These are phyloP conservation scores for Fragaria nilgerrensis DNA, from an alignment of 306 rosid genomes.

Conservation along the genomic window DNA sequence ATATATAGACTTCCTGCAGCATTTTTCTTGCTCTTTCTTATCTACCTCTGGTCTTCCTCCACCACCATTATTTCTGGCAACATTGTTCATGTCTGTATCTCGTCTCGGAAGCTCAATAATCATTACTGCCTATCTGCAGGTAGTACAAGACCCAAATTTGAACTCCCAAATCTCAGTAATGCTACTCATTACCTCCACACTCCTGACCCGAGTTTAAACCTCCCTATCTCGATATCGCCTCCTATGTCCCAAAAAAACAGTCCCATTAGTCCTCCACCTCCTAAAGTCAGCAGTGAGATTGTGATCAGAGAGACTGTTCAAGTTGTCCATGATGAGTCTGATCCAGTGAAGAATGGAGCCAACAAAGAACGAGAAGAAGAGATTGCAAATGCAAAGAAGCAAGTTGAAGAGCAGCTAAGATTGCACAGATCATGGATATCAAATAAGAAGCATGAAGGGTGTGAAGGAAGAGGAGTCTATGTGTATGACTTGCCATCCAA, in stretches of 20 bases:
- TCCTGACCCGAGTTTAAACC: background rate
- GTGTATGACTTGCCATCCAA: constrained; percentile 73
- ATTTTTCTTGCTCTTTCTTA: constrained; percentile 45
- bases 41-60: constrained; percentile 63
- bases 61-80: constrained; percentile 59
- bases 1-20: constrained; percentile 39
- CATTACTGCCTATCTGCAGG: constrained; percentile 73
- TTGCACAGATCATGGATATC: constrained; percentile 62
- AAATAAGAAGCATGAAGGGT: constrained; percentile 29
- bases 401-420: constrained; percentile 48
- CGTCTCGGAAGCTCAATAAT: constrained; percentile 58
- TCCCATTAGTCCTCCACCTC: constrained; percentile 2
- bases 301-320: constrained; percentile 9
- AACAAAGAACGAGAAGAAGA: constrained; percentile 30
- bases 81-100: constrained; percentile 63
- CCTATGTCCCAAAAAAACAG: background rate
- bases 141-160: constrained; percentile 44
- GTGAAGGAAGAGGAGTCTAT: constrained; percentile 55
- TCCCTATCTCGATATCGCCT: background rate
- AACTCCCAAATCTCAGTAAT: constrained; percentile 34
- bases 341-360: constrained; percentile 16
- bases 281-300: background rate
- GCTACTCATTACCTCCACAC: background rate
- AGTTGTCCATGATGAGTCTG: constrained; percentile 14
- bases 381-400: constrained; percentile 43